Base-by-base conservation (phyloP, 768 basidiomycete species). In the Trametes maxima region DNA sequence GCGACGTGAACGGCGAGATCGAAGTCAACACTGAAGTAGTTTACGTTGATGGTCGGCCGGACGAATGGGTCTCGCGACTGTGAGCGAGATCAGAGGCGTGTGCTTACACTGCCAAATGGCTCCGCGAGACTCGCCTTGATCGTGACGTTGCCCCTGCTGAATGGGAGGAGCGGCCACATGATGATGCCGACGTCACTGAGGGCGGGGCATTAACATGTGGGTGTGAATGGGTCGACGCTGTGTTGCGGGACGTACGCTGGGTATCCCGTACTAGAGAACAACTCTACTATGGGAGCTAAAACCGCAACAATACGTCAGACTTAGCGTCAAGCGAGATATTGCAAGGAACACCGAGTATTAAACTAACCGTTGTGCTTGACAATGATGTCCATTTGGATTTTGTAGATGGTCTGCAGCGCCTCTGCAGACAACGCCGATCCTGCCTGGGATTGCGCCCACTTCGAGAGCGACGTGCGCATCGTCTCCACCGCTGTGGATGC, bases 91-190 rank as follows among this genome's bases (percentile, higher is more conserved):
- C 28, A 5, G 28, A 33, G 28, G 8, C 28, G 4, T 8, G 19
- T 13, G 36, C 12, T 6, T 17, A 1, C 6, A 14, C 21, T 25
- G 22, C 50, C 24, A 17, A 46, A 24, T 16, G 21, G 28, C 37
- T 3, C 14, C 36, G 16, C 8, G 36, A 2, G 25, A 25, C 60
- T 25, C 70, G 82, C 81, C 8, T 71, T 78, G 64, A 84, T 79
- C 50, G 73, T 73, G 35, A 84, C 79, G 19, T 67, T 76, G 6
- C 84, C 84, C 25, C 83, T 72, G 68, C 80, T 80, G 72, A 84
- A 85, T 1, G 83, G 83, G 4, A 85, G 75, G n/a, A 85, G 75
- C 54, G 77, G 77, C 83, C 84, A 85, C 71, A 79, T 75, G 57
- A 76, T 73, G 51, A 85, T 77, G 2, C 83, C 83, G 16, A 84